phyloP scores from a whole-genome alignment of 2,329 filamentous ascomycete genomes.

The Pseudopyricularia javanii region DNA sequence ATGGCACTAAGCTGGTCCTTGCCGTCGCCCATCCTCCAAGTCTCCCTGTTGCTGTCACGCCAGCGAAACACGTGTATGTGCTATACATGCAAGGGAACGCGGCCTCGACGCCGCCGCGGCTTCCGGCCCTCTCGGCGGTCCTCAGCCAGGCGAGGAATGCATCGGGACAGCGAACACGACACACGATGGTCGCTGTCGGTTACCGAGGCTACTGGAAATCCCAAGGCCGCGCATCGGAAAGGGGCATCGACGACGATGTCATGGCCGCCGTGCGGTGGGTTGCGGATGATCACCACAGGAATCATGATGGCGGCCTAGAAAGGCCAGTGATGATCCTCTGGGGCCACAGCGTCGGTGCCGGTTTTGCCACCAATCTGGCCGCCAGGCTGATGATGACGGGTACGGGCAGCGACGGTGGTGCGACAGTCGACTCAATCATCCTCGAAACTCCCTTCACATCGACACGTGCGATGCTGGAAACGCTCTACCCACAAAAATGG shows the following conservation, averaged over 20 bases:
- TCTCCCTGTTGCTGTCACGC: slow-evolving; percentile 4
- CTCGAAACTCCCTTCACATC: slow-evolving; percentile 69
- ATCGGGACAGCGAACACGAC: slow-evolving; percentile 14
- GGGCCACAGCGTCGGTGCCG: slow-evolving; percentile 68
- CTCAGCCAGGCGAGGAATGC: slow-evolving; percentile 30
- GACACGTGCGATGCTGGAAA: slow-evolving; percentile 56
- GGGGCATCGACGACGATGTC: slow-evolving; percentile 57
- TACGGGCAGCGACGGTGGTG: slow-evolving; percentile 17
- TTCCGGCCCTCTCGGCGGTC: slow-evolving; percentile 43
- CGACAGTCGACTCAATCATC: slow-evolving; percentile 36
- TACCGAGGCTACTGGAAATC: slow-evolving; percentile 73
- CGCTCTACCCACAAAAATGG: slow-evolving; percentile 68
- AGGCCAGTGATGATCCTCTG: slow-evolving; percentile 45
- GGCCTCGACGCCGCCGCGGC: slow-evolving; percentile 42
- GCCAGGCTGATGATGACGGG: slow-evolving; percentile 23
- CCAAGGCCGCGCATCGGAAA: slow-evolving; percentile 55
- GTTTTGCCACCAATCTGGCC: slow-evolving; percentile 53
- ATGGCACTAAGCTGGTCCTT: slow-evolving; percentile 53
- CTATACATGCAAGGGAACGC: slow-evolving; percentile 35
- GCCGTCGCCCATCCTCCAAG: slow-evolving; percentile 34
- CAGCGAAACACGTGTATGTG: background rate
- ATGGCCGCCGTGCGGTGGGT: slow-evolving; percentile 54
- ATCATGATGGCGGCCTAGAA: slow-evolving; percentile 7
- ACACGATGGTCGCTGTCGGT: slow-evolving; percentile 42
- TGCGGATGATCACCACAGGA: slow-evolving; percentile 23